Evolutionary conservation across 192 early-diverging fungal genomes (phyloP).

Genomic region (Gryganskiella cystojenkinii): DNA sequence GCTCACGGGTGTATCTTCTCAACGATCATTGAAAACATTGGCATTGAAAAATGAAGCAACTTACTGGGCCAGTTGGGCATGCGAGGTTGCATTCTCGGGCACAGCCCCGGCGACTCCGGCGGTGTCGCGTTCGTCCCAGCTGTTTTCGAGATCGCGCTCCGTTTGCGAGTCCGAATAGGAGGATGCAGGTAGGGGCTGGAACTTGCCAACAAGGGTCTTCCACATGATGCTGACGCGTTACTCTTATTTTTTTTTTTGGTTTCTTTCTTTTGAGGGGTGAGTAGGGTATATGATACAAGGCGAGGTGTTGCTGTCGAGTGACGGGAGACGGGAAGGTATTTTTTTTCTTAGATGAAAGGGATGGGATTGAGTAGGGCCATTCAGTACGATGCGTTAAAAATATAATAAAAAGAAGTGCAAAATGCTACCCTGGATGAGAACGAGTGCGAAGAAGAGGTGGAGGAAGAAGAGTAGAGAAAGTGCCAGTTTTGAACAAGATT

Average conservation of each 20-base stretch:
- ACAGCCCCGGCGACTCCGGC: conserved; percentile 24
- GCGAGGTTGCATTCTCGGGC: conserved; percentile 42
- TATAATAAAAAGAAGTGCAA: too few relatives aligned
- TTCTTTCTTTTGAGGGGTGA: not conserved
- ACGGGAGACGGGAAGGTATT: not conserved
- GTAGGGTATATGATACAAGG: not conserved
- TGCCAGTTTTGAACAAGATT: too few relatives aligned
- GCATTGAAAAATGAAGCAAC: not conserved
- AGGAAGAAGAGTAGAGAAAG: too few relatives aligned
- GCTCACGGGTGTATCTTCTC: conserved; percentile 4
- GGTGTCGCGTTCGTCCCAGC: conserved; percentile 50
- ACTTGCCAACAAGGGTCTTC: conserved; percentile 52
- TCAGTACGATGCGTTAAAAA: too few relatives aligned
- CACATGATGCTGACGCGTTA: conserved; percentile 21
- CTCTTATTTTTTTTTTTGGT: conserved; percentile 5
- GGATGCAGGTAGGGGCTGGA: conserved; percentile 49
- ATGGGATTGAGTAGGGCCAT: too few relatives aligned
- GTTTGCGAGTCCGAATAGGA: conserved; percentile 39
- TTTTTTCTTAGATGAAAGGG: too few relatives aligned
- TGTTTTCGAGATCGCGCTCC: conserved; percentile 42
- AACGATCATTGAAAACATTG: not conserved
- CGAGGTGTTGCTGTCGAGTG: not conserved
- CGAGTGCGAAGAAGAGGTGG: too few relatives aligned
- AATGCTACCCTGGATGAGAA: too few relatives aligned
- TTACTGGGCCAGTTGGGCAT: conserved; percentile 39